phyloP scores from a whole-genome alignment of 2,329 filamentous ascomycete genomes.

The Blastomyces parvus region DNA sequence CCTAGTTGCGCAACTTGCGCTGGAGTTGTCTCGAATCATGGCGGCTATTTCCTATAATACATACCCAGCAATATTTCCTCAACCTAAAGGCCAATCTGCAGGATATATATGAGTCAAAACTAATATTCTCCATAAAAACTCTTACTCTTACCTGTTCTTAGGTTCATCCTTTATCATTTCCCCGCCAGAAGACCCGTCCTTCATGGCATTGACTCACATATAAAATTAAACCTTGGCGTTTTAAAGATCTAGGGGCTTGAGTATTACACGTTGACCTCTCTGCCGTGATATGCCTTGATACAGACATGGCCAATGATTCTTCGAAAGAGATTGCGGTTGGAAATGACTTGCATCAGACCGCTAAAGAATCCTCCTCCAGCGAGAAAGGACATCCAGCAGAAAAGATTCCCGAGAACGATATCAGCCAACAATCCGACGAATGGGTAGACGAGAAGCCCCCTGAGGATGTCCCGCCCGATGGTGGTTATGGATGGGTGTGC shows the following conservation, averaged over 20 bases:
- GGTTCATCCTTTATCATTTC: background rate
- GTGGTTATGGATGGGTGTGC: slow-evolving; percentile 55
- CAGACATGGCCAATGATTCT: slow-evolving; percentile 1
- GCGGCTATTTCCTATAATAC: background rate
- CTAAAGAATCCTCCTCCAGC: background rate
- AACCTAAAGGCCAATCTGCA: background rate
- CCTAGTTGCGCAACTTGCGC: background rate
- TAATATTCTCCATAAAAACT: background rate
- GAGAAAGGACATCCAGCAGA: background rate
- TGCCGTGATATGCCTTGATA: background rate
- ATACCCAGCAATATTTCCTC: background rate
- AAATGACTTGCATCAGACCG: slow-evolving; percentile 5
- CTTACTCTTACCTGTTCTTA: too few species aligned
- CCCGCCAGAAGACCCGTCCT: background rate
- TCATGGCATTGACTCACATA: background rate
- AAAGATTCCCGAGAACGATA: background rate
- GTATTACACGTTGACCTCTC: background rate
- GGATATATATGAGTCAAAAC: background rate
- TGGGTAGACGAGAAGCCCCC: slow-evolving; percentile 25
- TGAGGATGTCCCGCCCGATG: slow-evolving; percentile 39
- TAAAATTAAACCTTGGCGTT: background rate
- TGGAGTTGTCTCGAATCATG: background rate
- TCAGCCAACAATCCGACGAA: slow-evolving; percentile 10
- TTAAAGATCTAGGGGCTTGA: background rate
- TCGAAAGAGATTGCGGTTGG: background rate